Evolutionary conservation across 345 rosid species (phyloP).

Genomic region (Cardamine occulta): DNA sequence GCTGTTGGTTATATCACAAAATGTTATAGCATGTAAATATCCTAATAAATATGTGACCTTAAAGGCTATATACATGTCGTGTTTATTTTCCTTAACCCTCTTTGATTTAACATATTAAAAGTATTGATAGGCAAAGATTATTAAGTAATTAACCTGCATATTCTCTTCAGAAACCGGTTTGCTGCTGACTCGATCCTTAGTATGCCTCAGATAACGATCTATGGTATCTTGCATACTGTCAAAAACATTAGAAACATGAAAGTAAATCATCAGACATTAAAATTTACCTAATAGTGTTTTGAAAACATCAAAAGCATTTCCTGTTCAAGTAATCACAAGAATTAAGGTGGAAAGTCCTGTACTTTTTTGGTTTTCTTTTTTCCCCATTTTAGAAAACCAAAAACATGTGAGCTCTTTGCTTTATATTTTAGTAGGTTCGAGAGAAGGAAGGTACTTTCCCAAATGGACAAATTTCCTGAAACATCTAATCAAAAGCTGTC

Average conservation of each 20-base stretch:
- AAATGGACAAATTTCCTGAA: constrained; percentile 28
- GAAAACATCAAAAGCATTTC: background rate
- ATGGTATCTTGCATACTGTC: constrained; percentile 59
- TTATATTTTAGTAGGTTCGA: constrained; percentile 19
- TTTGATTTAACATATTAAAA: background rate
- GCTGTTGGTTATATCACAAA: constrained; percentile 52
- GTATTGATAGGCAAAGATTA: no score
- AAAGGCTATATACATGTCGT: background rate
- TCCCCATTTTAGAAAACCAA: background rate
- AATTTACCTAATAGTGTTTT: background rate
- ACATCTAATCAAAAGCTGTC: constrained; percentile 41
- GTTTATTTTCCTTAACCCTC: background rate
- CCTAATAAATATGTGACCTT: constrained; percentile 8
- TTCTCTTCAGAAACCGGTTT: constrained; percentile 49
- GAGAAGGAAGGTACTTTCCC: constrained; percentile 28
- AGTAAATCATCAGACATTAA: constrained; percentile 13
- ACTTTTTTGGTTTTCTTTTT: background rate
- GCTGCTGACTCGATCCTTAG: constrained; percentile 48
- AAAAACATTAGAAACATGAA: constrained; percentile 22
- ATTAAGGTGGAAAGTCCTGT: constrained; percentile 1
- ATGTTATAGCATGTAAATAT: constrained; percentile 43
- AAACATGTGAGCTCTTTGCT: constrained; percentile 32
- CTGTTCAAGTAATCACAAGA: constrained; percentile 1
- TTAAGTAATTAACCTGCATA: constrained; percentile 49
- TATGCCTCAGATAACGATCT: constrained; percentile 55